phyloP scores from a whole-genome alignment of 768 basidiomycete species.

The Psilocybe cyanescens region DNA sequence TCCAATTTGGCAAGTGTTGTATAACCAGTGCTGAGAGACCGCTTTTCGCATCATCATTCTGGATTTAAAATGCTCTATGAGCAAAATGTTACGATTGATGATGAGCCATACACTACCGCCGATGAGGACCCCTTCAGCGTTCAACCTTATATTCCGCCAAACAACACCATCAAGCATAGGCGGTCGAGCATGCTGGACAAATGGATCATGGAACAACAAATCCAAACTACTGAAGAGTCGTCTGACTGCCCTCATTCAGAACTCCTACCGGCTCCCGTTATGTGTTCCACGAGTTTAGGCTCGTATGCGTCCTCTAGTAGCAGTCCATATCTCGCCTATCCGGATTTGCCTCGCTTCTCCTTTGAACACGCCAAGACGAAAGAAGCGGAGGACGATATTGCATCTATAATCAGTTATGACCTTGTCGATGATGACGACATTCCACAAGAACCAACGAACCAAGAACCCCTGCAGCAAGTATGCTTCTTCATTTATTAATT shows the following conservation, averaged over 20 bases:
- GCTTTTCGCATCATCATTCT: not conserved
- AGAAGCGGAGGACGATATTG: constrained; percentile 29
- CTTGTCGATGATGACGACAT: constrained; percentile 56
- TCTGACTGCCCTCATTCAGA: constrained; percentile 1
- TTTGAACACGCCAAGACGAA: constrained; percentile 4
- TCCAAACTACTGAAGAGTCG: constrained; percentile 14
- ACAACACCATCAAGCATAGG: constrained; percentile 37
- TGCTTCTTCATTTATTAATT: constrained; percentile 9
- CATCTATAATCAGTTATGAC: constrained; percentile 48
- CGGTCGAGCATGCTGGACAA: constrained; percentile 57
- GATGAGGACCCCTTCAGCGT: constrained; percentile 57
- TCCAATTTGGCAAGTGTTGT: constrained; percentile 1
- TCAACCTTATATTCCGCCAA: constrained; percentile 30
- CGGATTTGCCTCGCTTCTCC: constrained; percentile 35
- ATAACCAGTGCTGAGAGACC: not conserved
- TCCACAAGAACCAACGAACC: constrained; percentile 27
- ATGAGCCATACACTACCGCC: constrained; percentile 50
- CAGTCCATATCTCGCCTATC: constrained; percentile 46
- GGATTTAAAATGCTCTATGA: constrained; percentile 6
- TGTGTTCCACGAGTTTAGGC: not conserved
- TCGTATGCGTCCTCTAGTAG: constrained; percentile 29
- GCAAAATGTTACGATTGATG: constrained; percentile 32
- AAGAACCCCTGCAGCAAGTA: constrained; percentile 20
- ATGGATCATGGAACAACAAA: constrained; percentile 57
- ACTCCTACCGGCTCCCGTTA: constrained; percentile 6